phyloP scores from a whole-genome alignment of 805 yeast species.

The Kazachstania africana region DNA sequence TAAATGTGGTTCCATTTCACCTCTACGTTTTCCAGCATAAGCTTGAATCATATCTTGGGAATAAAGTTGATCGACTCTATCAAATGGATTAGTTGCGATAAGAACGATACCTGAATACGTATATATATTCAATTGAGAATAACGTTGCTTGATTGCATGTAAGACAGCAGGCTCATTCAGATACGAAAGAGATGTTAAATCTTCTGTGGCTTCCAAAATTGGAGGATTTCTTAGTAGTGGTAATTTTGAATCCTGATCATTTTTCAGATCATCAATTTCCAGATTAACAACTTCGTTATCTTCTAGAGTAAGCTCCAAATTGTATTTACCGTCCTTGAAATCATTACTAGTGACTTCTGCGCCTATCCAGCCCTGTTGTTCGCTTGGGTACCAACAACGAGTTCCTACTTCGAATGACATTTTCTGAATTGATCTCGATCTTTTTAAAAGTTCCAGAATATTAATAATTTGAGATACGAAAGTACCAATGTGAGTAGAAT shows the following conservation, averaged over 20 bases:
- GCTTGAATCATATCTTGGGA: constrained; percentile 90
- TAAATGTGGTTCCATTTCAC: constrained; percentile 92
- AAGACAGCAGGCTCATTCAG: constrained; percentile 93
- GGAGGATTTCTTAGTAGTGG: constrained; percentile 89
- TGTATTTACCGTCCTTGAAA: constrained; percentile 32
- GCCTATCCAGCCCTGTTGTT: constrained; percentile 60
- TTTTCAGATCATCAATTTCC: constrained; percentile 30
- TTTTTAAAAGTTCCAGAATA: neutral
- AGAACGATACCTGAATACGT: constrained; percentile 95
- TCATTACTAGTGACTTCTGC: constrained; percentile 43
- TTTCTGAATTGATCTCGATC: constrained; percentile 3
- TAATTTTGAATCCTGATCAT: constrained; percentile 30
- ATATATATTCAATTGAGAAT: constrained; percentile 80
- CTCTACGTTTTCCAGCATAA: constrained; percentile 84
- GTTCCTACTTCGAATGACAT: constrained; percentile 42
- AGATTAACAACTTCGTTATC: constrained; percentile 35
- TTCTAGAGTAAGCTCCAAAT: constrained; percentile 42
- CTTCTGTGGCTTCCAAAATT: constrained; percentile 85
- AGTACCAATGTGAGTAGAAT: neutral
- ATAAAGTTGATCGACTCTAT: constrained; percentile 79
- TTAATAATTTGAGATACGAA: neutral
- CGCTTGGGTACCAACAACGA: constrained; percentile 72
- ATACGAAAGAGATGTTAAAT: constrained; percentile 82
- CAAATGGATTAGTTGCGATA: constrained; percentile 94
- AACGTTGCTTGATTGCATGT: constrained; percentile 84